A percentile compares a stretch with the other conserved stretches of the same genome.
Conservation (phyloP, 2,329 filamentous ascomycete genomes). For the Nigrospora osmanthi region DNA sequence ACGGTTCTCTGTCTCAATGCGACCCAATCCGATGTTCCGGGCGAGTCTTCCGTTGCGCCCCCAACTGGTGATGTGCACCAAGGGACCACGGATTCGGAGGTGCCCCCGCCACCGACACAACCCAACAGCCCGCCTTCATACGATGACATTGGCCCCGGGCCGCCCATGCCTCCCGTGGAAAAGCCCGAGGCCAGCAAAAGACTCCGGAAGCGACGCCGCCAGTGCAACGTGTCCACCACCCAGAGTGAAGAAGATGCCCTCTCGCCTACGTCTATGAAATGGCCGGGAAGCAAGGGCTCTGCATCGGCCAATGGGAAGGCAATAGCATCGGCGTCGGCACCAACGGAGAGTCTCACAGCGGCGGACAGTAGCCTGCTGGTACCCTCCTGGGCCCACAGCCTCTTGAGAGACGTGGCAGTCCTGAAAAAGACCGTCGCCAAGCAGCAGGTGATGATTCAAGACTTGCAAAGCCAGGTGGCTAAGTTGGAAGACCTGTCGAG, state of each 20-base stretch:
- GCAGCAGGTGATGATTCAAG: conserved; percentile 1
- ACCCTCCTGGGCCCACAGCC: background rate
- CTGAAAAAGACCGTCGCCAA: background rate
- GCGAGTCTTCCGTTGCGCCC: too few relatives aligned
- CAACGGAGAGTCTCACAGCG: background rate
- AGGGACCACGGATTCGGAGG: background rate
- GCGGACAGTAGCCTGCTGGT: background rate
- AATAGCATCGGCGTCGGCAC: too few relatives aligned
- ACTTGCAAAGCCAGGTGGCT: background rate
- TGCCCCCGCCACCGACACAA: background rate
- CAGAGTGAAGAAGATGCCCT: background rate
- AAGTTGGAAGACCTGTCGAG: background rate
- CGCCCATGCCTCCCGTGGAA: conserved; percentile 2
- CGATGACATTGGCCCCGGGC: conserved; percentile 3
- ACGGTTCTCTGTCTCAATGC: background rate
- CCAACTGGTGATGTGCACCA: background rate
- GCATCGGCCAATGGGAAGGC: background rate
- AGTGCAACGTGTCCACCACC: background rate
- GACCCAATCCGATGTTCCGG: background rate
- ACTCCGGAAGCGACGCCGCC: conserved; percentile 1
- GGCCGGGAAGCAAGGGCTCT: background rate
- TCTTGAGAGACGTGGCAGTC: conserved; percentile 1
- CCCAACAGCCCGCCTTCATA: conserved; percentile 3
- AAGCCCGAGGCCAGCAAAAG: background rate
- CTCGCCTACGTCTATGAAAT: background rate